These are phyloP conservation scores for Solanum gandarillasii DNA, from an alignment of 257 asterid genomes.

Conservation along the genomic window DNA sequence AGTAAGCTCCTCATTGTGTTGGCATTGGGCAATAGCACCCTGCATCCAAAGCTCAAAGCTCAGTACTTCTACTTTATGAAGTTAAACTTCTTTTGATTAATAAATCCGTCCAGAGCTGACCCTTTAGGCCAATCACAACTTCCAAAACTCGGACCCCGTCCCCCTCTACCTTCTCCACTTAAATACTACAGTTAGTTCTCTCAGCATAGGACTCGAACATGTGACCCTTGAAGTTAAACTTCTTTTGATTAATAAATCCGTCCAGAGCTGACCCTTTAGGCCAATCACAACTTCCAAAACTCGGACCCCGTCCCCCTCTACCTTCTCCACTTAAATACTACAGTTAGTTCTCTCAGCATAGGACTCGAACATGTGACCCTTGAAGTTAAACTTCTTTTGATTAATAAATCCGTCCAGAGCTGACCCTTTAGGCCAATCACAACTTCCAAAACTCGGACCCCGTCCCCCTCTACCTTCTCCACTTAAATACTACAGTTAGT, in stretches of 20 bases:
- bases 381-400: background rate
- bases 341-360: background rate
- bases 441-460: background rate
- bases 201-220: background rate
- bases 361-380: background rate
- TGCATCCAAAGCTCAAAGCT: background rate
- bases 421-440: background rate
- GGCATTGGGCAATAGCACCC: background rate
- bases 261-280: background rate
- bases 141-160: background rate
- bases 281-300: background rate
- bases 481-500: background rate
- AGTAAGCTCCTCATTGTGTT: background rate
- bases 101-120: background rate
- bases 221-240: background rate
- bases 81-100: background rate
- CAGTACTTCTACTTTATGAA: background rate
- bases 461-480: background rate
- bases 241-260: background rate
- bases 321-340: background rate
- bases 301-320: background rate
- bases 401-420: background rate
- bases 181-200: background rate
- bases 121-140: background rate
- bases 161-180: background rate